Evolutionary conservation across 495 filamentous ascomycete species (phyloP).

Genomic region (Annulohypoxylon nitens): DNA sequence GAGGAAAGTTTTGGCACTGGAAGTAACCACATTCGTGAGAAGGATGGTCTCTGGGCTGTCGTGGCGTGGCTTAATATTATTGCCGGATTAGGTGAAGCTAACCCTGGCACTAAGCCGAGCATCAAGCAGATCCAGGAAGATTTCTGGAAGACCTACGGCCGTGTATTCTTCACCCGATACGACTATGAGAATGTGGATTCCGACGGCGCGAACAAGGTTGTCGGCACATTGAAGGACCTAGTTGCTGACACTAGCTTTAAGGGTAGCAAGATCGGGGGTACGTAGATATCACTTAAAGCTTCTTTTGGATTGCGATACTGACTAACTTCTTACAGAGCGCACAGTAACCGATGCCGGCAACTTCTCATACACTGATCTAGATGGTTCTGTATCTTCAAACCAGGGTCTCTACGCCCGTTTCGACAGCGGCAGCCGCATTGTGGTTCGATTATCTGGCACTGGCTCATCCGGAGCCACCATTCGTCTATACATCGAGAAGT

Average conservation of each 20-base stretch:
- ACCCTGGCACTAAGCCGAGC: conserved; percentile 80
- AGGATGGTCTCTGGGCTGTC: conserved; percentile 97
- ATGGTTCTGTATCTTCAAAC: conserved; percentile 94
- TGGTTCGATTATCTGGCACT: conserved; percentile 93
- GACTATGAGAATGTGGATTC: conserved; percentile 96
- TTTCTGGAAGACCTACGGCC: conserved; percentile 96
- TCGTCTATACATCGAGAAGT: conserved; percentile 94
- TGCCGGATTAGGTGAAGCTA: conserved; percentile 87
- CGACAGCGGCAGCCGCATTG: conserved; percentile 92
- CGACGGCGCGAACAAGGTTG: conserved; percentile 89
- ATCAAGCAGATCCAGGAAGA: conserved; percentile 96
- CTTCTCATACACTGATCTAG: conserved; percentile 97
- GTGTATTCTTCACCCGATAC: conserved; percentile 98
- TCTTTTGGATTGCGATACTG: conserved; percentile 5
- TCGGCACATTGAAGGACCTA: conserved; percentile 78
- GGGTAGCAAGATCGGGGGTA: conserved; percentile 81
- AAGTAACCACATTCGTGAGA: conserved; percentile 99
- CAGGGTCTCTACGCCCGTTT: conserved; percentile 97
- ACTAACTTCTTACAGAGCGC: conserved; percentile 60
- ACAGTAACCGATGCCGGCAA: conserved; percentile 92
- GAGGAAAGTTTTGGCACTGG: conserved; percentile 98
- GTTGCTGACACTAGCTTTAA: conserved; percentile 78
- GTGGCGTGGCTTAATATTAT: conserved; percentile 99
- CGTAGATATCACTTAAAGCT: conserved; percentile 33
- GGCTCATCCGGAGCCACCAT: conserved; percentile 96